A percentile compares a stretch with the other conserved stretches of the same genome.
These are phyloP conservation scores for Chionographis japonica DNA, from an alignment of 106 monocot species.

Conservation along the genomic window DNA sequence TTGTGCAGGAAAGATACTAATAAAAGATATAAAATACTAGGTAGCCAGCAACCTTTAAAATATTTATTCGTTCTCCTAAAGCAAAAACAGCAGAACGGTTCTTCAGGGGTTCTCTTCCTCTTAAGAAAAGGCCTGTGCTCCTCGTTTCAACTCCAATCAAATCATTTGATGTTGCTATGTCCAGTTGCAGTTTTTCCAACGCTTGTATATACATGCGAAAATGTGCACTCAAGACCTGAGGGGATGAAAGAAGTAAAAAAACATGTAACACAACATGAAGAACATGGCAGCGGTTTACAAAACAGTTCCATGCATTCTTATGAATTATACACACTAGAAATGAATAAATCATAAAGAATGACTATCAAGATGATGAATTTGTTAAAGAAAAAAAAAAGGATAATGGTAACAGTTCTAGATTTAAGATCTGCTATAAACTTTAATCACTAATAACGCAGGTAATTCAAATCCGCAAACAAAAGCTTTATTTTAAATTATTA, in stretches of 20 bases:
- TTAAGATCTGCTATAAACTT: too few species aligned
- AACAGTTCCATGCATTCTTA: too few species aligned
- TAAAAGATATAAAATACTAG: neutral
- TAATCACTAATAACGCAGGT: too few species aligned
- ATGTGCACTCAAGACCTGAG: constrained; percentile 94
- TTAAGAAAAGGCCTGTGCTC: constrained; percentile 68
- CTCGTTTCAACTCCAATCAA: constrained; percentile 92
- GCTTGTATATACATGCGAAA: constrained; percentile 99
- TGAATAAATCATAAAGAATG: too few species aligned
- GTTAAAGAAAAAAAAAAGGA: too few species aligned
- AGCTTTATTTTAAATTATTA: too few species aligned
- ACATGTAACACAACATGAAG: constrained; percentile 5
- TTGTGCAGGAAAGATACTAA: too few species aligned
- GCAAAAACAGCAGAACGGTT: constrained; percentile 93
- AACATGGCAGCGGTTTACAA: neutral
- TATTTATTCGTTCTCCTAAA: constrained; percentile 89
- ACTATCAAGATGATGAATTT: too few species aligned
- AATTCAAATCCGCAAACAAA: too few species aligned
- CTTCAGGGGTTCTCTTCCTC: constrained; percentile 86
- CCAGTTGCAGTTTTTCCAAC: constrained; percentile 92
- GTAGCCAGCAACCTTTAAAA: constrained; percentile 64
- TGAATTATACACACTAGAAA: too few species aligned
- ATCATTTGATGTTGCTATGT: constrained; percentile 91
- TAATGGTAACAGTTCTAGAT: too few species aligned
- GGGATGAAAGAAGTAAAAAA: neutral